These are phyloP conservation scores for Elaeagnus macrophylla DNA, from an alignment of 306 rosid species.

Conservation along the genomic window DNA sequence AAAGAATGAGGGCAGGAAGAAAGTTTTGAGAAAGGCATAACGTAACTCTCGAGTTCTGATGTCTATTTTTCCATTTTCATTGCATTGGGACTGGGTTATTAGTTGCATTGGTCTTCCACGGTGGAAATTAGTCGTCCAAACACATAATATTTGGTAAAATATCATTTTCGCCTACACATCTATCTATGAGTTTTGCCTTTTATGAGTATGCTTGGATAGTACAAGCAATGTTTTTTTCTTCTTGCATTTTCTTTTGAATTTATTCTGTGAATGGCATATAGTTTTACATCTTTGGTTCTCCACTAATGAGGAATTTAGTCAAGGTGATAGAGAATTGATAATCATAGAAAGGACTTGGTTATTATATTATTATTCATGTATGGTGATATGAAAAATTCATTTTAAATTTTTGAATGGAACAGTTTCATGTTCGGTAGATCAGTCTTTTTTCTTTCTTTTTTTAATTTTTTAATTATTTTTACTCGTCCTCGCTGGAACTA, in stretches of 20 bases:
- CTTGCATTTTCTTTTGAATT: not conserved
- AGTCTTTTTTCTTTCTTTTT: too few species aligned
- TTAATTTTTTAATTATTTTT: too few species aligned
- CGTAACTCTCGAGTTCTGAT: not conserved
- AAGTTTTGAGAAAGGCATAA: slow-evolving; percentile 9
- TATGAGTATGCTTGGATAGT: slow-evolving; percentile 8
- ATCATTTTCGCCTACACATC: not conserved
- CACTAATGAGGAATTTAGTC: slow-evolving; percentile 8
- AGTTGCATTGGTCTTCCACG: slow-evolving; percentile 5
- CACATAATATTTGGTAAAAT: not conserved
- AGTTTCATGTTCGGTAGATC: too few species aligned
- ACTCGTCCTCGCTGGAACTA: too few species aligned
- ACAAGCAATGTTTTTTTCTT: slow-evolving; percentile 3
- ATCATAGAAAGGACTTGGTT: too few species aligned
- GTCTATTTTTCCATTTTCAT: slow-evolving; percentile 1
- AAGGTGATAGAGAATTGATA: slow-evolving; percentile 12
- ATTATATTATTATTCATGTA: too few species aligned
- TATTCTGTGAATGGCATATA: slow-evolving; percentile 10
- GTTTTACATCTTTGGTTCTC: slow-evolving; percentile 6
- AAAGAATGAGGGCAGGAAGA: not conserved
- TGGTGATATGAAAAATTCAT: too few species aligned
- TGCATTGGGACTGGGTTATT: slow-evolving; percentile 9
- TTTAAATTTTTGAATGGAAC: too few species aligned
- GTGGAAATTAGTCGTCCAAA: slow-evolving; percentile 2
- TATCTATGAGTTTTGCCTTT: not conserved